Evolutionary conservation across 2,329 filamentous ascomycete species (phyloP), one percentile per base, ranked within the genome.

Genomic region (Boeremia lycopersici): DNA sequence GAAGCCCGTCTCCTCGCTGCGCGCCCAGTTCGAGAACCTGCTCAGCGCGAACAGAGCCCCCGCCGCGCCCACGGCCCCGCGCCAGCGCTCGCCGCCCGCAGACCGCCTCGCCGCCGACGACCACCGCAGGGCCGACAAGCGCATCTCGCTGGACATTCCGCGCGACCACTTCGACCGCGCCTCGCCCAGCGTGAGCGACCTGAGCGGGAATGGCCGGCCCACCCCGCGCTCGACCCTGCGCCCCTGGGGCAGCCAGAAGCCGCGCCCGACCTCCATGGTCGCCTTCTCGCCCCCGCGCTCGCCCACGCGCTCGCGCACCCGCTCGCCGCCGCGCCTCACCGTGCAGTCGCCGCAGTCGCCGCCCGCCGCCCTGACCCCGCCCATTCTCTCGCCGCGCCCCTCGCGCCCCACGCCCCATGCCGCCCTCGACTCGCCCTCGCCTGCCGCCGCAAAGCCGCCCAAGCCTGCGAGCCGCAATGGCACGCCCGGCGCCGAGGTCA

Each of bases 21-120:
- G 88, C 58, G 90, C 89, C 60, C 87, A 89, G 66, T 95, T 93
- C 73, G 90, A 95, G 79, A 91, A 88, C 70, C 86, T 93, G 79
- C 80, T 83, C 61, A 84, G 62, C 53, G 62, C 64, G 17, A 71
- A 70, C 63, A 69, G 68, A 47, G 45, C 59, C 17, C 57, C 63
- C 54, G 57, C 57, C 9, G 53, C 62, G 11, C 56, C 71, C 33
- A 47, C 65, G 8, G 56, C 64, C 25, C 64, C 68, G 30, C 67
- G 63, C 48, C 62, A 68, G 49, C 59, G 62, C 61, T 72, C 71
- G 19, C 68, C 68, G 28, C 56, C 67, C 23, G 31, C 56, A 48
- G 67, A 72, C 53, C 67, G 67, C 45, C 63, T 74, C 29, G 60
- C 65, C 26, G 62, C 62, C 13, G 71, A 74, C 13, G 68, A 74